phyloP scores from a whole-genome alignment of 768 basidiomycete genomes.

The Termitomyces sp. region DNA sequence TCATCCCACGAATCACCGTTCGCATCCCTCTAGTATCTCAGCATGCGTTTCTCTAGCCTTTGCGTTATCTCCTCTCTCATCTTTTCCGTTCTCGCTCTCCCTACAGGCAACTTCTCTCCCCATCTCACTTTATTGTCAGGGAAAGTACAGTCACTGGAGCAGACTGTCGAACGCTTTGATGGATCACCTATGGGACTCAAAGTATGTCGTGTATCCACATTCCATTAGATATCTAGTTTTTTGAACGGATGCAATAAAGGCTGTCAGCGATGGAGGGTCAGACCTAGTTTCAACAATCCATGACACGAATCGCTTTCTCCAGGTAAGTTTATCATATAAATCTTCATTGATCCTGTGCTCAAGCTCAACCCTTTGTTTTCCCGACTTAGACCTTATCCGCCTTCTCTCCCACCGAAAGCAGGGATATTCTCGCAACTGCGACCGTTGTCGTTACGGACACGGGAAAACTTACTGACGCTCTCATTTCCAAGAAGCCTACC shows the following conservation, averaged over 20 bases:
- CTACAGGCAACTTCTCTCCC: neutral
- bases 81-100: neutral
- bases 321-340: neutral
- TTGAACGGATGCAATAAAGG: neutral
- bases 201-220: neutral
- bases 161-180: neutral
- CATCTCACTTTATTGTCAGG: neutral
- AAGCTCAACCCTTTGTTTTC: neutral
- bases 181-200: neutral
- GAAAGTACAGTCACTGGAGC: neutral
- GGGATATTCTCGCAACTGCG: neutral
- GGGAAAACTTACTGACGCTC: too few relatives aligned
- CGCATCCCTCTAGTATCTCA: neutral
- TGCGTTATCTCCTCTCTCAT: neutral
- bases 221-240: too few relatives aligned
- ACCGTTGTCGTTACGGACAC: too few relatives aligned
- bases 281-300: accelerated
- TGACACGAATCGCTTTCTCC: accelerated
- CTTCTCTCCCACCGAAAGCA: neutral
- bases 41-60: neutral
- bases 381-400: neutral
- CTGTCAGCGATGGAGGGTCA: neutral
- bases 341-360: neutral
- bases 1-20: neutral
- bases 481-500: too few relatives aligned